phyloP scores from a whole-genome alignment of 148 eudicot species.

The Pouteria glomerata region DNA sequence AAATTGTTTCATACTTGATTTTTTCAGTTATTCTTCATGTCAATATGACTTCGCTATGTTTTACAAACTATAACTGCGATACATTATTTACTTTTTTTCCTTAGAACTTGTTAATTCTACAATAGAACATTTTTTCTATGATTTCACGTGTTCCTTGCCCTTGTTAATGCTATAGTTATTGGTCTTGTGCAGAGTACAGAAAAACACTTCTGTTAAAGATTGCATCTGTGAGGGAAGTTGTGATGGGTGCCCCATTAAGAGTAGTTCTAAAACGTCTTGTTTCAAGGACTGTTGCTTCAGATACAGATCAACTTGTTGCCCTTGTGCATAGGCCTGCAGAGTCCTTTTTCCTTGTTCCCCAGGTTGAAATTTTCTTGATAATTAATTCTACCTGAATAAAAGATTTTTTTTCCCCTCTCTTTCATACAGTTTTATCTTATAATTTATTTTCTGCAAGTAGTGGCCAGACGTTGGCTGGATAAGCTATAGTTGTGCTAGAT shows the following conservation, averaged over 20 bases:
- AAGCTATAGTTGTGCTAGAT: not conserved
- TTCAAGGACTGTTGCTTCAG: slow-evolving; percentile 58
- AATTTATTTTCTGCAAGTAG: not conserved
- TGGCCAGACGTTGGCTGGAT: not conserved
- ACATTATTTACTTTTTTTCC: not conserved
- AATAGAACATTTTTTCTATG: not conserved
- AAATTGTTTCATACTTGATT: not conserved
- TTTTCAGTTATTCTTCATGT: not conserved
- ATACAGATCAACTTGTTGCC: slow-evolving; percentile 51
- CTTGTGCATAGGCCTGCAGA: slow-evolving; percentile 93
- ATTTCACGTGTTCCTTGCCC: not conserved
- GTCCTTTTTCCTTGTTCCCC: slow-evolving; percentile 80
- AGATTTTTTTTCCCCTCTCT: not conserved
- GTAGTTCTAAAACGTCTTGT: slow-evolving; percentile 71
- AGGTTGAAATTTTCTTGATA: slow-evolving; percentile 33
- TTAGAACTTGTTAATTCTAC: not conserved
- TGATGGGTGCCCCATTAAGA: slow-evolving; percentile 87
- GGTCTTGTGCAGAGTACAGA: slow-evolving; percentile 44
- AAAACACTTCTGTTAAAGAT: slow-evolving; percentile 63
- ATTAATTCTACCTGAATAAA: not conserved
- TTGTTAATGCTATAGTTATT: slow-evolving; percentile 8
- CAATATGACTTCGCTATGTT: not conserved
- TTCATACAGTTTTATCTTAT: not conserved
- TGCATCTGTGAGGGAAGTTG: slow-evolving; percentile 90
- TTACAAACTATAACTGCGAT: not conserved